Evolutionary conservation across 176 grass and related monocot species (phyloP), one percentile per base, ranked within the genome.

Genomic region (Tillandsia leiboldiana): DNA sequence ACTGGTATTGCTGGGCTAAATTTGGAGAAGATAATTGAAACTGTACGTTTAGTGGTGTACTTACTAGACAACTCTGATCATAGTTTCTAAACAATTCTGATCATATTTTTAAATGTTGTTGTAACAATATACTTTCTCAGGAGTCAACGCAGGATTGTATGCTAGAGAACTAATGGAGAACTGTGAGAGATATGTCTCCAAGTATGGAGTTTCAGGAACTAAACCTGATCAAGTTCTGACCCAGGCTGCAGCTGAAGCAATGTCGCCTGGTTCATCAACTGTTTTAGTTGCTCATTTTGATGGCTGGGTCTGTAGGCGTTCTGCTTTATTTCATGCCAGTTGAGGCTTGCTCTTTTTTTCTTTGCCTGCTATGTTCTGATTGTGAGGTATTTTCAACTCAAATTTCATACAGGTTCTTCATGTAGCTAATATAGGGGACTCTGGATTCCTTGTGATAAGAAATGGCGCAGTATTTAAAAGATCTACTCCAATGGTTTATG

Each of bases 111-210:
- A 61, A 59, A 59, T 59, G 54, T 1, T 76, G 22, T 54, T 77
- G 15, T 42, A 68, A 77, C 9, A 77, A 73, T 50, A 33, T 9
- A 22, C 66, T 69, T 51, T 24, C 29, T 66, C 65, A 97, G 93
- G 93, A 78, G 92, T 97, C 75, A 99, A 99, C 75, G 94, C 94
- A 8, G 94, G 94, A 0, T 48, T 99, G 13, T 99, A 99, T 87
- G 87, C 94, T 0, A 90, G 82, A 80, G 94, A 99, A 77, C 66
- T 99, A 11, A 99, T 88, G 90, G 90, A 99, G 20, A 49, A 81
- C 53, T 90, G 90, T 74, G 76, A 61, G 3, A 61, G 17, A 23
- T 61, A 18, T 61, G 72, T 86, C 49, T 77, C 9, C 48, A 78
- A 84, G 73, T 73, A 66, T 33, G 90, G 81, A 63, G 76, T 53